Evolutionary conservation across 1,139 yeast genomes (phyloP).

Genomic region (Kurtzmaniella natalensis): DNA sequence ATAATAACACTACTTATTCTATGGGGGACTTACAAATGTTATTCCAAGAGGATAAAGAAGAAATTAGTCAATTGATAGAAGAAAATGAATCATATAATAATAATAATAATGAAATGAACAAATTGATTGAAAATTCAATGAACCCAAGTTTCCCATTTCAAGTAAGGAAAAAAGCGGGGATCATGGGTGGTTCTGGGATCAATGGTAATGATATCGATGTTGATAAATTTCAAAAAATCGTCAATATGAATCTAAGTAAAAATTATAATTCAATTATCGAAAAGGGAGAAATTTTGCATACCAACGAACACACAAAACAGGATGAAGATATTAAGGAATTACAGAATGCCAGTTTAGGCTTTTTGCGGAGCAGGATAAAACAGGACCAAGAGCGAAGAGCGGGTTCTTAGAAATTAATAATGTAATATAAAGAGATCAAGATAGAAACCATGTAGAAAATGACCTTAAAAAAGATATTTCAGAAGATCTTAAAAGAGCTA

Average conservation of each 20-base stretch:
- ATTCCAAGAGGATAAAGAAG: constrained; percentile 42
- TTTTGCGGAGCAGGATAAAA: constrained; percentile 27
- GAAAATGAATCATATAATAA: constrained; percentile 32
- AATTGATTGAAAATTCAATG: constrained; percentile 7
- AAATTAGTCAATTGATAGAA: constrained; percentile 28
- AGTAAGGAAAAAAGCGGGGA: constrained; percentile 8
- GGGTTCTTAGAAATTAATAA: too few species aligned
- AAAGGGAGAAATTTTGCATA: too few species aligned
- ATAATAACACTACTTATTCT: constrained; percentile 34
- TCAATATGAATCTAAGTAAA: too few species aligned
- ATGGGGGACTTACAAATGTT: constrained; percentile 38
- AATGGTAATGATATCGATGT: constrained; percentile 13
- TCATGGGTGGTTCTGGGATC: constrained; percentile 4
- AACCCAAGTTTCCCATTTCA: constrained; percentile 8
- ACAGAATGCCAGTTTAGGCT: constrained; percentile 23
- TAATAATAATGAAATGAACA: constrained; percentile 23
- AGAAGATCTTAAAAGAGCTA: too few species aligned
- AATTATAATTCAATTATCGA: too few species aligned
- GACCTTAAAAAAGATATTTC: too few species aligned
- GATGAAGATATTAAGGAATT: constrained; percentile 21
- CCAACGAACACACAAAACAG: constrained; percentile 12
- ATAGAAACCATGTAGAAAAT: too few species aligned
- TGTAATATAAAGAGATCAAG: too few species aligned
- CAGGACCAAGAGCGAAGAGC: too few species aligned
- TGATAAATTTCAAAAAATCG: constrained; percentile 27